Evolutionary conservation across 1,284 basidiomycete species (phyloP).

Genomic region (Wallemia hederae): DNA sequence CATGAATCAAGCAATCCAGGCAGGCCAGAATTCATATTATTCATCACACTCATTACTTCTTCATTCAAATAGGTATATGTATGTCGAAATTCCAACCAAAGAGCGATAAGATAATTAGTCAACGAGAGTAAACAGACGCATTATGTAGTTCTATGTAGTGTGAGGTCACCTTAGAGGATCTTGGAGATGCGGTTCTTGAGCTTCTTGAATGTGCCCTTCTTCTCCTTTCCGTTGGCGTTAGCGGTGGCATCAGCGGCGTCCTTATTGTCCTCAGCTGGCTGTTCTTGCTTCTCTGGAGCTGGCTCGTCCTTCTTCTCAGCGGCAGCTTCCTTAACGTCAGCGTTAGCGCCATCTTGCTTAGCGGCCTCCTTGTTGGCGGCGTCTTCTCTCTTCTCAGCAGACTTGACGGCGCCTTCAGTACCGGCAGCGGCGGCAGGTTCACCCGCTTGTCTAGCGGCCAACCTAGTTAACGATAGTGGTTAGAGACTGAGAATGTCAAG

Average conservation of each 20-base stretch:
- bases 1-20: no score
- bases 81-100: neutral
- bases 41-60: no score
- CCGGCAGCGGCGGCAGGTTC: neutral
- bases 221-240: neutral
- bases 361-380: neutral
- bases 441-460: neutral
- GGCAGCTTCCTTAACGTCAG: neutral
- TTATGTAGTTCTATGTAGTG: neutral
- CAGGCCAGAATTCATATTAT: no score
- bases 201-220: neutral
- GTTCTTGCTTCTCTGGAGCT: neutral
- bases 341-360: neutral
- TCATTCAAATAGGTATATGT: neutral
- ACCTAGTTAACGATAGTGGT: neutral
- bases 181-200: neutral
- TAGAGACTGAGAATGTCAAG: neutral
- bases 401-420: neutral
- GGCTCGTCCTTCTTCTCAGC: neutral
- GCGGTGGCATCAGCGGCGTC: neutral
- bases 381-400: neutral
- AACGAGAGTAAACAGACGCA: no score
- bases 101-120: no score
- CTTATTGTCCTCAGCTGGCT: neutral
- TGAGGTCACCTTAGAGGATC: neutral